Evolutionary conservation across 768 basidiomycete species (phyloP).

Genomic region (Naganishia antarctica): DNA sequence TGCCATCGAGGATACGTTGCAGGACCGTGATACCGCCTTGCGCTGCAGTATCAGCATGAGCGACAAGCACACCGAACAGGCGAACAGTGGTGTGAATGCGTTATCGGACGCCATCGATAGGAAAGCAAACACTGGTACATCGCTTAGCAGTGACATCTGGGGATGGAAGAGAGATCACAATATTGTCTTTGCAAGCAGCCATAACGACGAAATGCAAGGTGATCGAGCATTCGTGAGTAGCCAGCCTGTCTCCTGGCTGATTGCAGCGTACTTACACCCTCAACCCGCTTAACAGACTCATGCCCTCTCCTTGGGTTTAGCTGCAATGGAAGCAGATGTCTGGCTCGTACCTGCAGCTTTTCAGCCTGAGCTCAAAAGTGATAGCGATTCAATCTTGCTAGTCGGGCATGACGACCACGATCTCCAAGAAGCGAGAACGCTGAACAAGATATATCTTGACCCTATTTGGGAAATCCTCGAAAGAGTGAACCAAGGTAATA

Average conservation of each 20-base stretch:
- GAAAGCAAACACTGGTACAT: background rate
- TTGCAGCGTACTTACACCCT: background rate
- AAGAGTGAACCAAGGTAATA: background rate
- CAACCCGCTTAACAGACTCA: slow-evolving; percentile 22
- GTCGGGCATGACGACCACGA: slow-evolving; percentile 31
- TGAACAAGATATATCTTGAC: slow-evolving; percentile 32
- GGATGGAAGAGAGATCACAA: slow-evolving; percentile 8
- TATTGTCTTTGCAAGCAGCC: slow-evolving; percentile 31
- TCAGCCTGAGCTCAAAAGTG: background rate
- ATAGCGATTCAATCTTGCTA: slow-evolving; percentile 23
- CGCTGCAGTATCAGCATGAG: background rate
- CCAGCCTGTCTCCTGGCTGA: background rate
- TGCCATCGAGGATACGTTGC: background rate
- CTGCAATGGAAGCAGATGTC: slow-evolving; percentile 35
- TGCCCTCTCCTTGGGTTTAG: slow-evolving; percentile 31
- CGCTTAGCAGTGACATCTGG: slow-evolving; percentile 13
- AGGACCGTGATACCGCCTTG: background rate
- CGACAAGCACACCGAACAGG: no score
- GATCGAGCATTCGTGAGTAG: slow-evolving; percentile 32
- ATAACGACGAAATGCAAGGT: slow-evolving; percentile 43
- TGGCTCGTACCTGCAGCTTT: slow-evolving; percentile 5
- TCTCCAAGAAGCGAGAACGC: slow-evolving; percentile 25
- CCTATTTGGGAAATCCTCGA: slow-evolving; percentile 32
- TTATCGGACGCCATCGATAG: background rate
- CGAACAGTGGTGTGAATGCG: background rate